Evolutionary conservation across 192 early-diverging fungal species (phyloP), one percentile per base, ranked within the genome.

Genomic region (Haplosporangium gracile): DNA sequence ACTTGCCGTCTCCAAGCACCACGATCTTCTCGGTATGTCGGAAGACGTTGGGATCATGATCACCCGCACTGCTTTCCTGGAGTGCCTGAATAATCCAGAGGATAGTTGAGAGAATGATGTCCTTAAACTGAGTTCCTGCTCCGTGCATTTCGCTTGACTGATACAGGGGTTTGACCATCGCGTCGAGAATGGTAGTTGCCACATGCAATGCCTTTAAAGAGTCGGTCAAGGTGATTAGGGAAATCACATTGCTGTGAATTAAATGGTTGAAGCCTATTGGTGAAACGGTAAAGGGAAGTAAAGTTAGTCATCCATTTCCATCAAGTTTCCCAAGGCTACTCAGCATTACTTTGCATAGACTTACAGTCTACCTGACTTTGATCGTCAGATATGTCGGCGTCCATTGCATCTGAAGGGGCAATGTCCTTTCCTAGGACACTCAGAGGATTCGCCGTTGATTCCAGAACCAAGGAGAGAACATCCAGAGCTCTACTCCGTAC

Each of bases 401-500:
- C 89, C 71, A 80, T 83, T 34, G 26, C 43, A 18, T 71, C 39
- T 39, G 74, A n/a, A 18, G 42, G 36, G 45, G 43, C 18, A 10
- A 34, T 24, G 18, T 72, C 57, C 32, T 69, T 74, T 51, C 83
- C 79, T 63, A 82, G 76, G 1, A 91, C 39, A 42, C 45, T 72
- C 7, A 91, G 69, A 22, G 90, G 90, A 51, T 89, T 68, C 0
- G 83, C n/a, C 15, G 73, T 78, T 53, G 86, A 92, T 18, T 88
- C 80, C 26, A 91, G 72, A 13, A 92, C 47, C 6, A 71, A 80
- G 18, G 84, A 90, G 10, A 92, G 60, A 43, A 92, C 85, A 40
- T 92, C 91, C 43, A 90, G 63, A 2, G 88, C 82, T 26, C 90
- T 79, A 40, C 82, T 79, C 43, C 90, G 78, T 45, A 91, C 83